Percentiles rank a stretch among this genome's conserved stretches.
Evolutionary conservation across 1,284 basidiomycete species (phyloP).

Genomic region (Moesziomyces aphidis): DNA sequence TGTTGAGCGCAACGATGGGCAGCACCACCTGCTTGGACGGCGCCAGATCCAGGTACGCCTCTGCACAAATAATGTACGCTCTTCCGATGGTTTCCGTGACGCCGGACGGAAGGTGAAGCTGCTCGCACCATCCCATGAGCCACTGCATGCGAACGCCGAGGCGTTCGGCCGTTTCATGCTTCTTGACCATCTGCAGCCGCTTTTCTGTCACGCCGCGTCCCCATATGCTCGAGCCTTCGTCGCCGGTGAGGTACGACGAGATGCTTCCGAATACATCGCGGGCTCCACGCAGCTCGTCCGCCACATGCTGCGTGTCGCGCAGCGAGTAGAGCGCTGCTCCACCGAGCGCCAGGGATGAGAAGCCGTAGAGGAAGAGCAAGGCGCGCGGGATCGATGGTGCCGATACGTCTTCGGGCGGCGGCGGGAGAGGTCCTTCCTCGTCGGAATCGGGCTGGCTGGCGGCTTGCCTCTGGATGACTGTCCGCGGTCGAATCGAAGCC

Average conservation of each 20-base stretch:
- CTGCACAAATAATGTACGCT: conserved; percentile 27
- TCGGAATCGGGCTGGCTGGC: not conserved
- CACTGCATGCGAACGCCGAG: conserved; percentile 38
- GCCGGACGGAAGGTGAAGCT: conserved; percentile 17
- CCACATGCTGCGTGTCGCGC: conserved; percentile 18
- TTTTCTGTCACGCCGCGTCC: conserved; percentile 20
- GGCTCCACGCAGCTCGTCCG: conserved; percentile 7
- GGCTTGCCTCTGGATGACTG: not conserved
- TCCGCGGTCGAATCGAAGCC: no score
- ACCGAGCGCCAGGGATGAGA: conserved; percentile 26
- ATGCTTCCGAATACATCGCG: conserved; percentile 35
- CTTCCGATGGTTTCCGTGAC: conserved; percentile 34
- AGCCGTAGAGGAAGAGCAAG: conserved; percentile 28
- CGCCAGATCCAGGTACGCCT: conserved; percentile 47
- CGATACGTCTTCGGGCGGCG: not conserved
- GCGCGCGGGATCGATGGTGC: conserved; percentile 25
- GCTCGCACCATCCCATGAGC: conserved; percentile 45
- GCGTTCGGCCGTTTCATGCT: conserved; percentile 28
- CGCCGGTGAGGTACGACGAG: conserved; percentile 23
- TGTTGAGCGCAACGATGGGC: conserved; percentile 53
- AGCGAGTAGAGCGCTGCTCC: conserved; percentile 37
- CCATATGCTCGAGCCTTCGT: conserved; percentile 6
- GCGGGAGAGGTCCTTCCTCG: not conserved
- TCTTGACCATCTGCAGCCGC: conserved; percentile 20
- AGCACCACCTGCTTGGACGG: conserved; percentile 43